Conservation (phyloP, 1,139 yeast genomes). For the Lodderomyces orthopsilosis region DNA sequence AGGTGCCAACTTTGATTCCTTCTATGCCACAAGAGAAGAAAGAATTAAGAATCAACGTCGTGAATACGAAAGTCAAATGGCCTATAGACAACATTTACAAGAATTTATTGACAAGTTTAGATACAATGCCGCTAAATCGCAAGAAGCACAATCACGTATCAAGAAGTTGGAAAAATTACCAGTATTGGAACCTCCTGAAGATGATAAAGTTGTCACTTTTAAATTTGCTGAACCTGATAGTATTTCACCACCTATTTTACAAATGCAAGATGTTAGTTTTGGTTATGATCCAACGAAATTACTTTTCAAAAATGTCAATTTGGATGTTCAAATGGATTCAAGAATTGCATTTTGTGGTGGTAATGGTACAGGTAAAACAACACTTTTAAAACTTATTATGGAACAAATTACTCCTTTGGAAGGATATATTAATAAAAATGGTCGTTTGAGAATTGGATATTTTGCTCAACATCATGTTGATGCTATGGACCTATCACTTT, state of each 20-base stretch:
- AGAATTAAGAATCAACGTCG: constrained; percentile 89
- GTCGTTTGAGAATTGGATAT: constrained; percentile 89
- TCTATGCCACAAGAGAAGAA: constrained; percentile 92
- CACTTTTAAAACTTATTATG: constrained; percentile 80
- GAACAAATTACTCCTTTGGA: constrained; percentile 68
- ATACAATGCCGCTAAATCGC: constrained; percentile 95
- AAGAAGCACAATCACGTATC: constrained; percentile 97
- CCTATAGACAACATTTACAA: constrained; percentile 89
- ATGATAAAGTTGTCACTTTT: constrained; percentile 80
- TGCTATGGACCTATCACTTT: constrained; percentile 85
- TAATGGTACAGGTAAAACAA: constrained; percentile 98
- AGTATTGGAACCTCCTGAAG: constrained; percentile 89
- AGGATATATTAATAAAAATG: constrained; percentile 78
- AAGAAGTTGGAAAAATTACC: constrained; percentile 95
- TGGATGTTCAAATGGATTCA: constrained; percentile 90
- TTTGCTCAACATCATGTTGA: constrained; percentile 99
- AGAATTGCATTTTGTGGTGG: constrained; percentile 98
- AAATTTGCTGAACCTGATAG: constrained; percentile 94
- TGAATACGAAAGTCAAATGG: constrained; percentile 97
- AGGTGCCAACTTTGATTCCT: constrained; percentile 89
- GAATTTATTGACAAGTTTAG: constrained; percentile 92
- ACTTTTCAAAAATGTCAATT: constrained; percentile 69
- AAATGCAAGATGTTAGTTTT: constrained; percentile 80
- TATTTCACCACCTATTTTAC: constrained; percentile 90
- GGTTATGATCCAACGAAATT: constrained; percentile 71